phyloP scores from a whole-genome alignment of 768 basidiomycete species.

The Lactarius indigo region DNA sequence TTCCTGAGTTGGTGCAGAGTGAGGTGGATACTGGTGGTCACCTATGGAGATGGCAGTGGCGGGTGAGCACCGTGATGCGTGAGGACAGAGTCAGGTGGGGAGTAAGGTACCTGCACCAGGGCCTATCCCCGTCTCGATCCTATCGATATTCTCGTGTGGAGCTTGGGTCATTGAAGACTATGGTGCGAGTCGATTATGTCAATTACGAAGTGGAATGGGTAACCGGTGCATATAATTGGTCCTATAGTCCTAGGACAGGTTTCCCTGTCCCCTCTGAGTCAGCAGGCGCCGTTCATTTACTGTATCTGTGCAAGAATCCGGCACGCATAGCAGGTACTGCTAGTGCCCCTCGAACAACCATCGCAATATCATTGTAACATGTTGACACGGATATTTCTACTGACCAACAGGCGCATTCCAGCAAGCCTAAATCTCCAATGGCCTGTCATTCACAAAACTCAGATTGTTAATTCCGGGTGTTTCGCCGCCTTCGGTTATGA shows the following conservation, averaged over 20 bases:
- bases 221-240: no score
- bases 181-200: no score
- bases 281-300: conserved; percentile 58
- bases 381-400: not conserved
- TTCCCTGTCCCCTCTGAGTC: conserved; percentile 81
- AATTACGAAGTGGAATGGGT: no score
- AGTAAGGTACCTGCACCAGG: no score
- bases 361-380: not conserved
- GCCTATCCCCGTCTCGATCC: no score
- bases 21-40: not conserved
- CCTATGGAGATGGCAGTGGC: not conserved
- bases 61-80: not conserved
- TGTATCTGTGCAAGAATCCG: not conserved
- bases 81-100: not conserved
- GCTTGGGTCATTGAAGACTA: not conserved
- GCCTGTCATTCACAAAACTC: conserved; percentile 61
- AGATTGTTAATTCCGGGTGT: conserved; percentile 52
- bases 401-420: conserved; percentile 42
- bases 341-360: not conserved
- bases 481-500: conserved; percentile 81
- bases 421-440: conserved; percentile 79
- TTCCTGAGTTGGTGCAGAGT: not conserved
- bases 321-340: not conserved
- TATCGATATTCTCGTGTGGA: not conserved
- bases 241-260: conserved; percentile 61